These are phyloP conservation scores for Nicotiana sylvestris DNA, from an alignment of 257 asterid species.

Conservation along the genomic window DNA sequence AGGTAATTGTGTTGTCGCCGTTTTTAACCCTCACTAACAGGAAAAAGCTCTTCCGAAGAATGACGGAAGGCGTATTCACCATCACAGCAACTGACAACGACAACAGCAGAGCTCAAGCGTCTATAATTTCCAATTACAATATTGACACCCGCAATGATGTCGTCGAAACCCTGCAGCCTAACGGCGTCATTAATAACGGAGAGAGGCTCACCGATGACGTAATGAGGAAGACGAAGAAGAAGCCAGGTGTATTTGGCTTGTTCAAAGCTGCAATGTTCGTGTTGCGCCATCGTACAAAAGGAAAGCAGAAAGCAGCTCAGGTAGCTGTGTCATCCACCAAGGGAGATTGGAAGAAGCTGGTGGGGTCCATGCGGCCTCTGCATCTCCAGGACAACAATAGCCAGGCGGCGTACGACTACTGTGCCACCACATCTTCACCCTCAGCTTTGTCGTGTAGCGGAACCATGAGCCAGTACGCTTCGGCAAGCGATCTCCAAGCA, in stretches of 20 bases:
- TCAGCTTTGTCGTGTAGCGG: not conserved
- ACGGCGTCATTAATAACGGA: not conserved
- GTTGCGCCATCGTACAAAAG: slow-evolving; percentile 8
- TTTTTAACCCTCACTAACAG: too few relatives aligned
- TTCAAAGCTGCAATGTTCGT: slow-evolving; percentile 18
- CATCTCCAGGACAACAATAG: slow-evolving; percentile 14
- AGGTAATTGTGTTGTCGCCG: not conserved
- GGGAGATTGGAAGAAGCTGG: slow-evolving; percentile 24
- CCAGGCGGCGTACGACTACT: not conserved
- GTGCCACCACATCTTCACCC: not conserved
- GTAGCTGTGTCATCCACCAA: not conserved
- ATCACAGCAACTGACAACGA: not conserved
- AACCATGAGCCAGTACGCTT: slow-evolving; percentile 36
- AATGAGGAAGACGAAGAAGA: not conserved
- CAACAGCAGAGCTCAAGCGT: not conserved
- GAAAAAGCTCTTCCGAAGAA: not conserved
- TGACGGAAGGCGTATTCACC: not conserved
- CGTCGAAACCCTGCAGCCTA: not conserved
- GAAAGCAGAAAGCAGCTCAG: slow-evolving; percentile 8
- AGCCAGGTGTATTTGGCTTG: slow-evolving; percentile 10
- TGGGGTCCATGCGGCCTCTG: slow-evolving; percentile 26
- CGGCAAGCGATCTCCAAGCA: slow-evolving; percentile 43
- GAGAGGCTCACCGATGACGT: not conserved
- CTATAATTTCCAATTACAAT: too few relatives aligned
- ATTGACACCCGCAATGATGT: too few relatives aligned